phyloP scores from a whole-genome alignment of 768 basidiomycete genomes.

The Tylopilus sp. region DNA sequence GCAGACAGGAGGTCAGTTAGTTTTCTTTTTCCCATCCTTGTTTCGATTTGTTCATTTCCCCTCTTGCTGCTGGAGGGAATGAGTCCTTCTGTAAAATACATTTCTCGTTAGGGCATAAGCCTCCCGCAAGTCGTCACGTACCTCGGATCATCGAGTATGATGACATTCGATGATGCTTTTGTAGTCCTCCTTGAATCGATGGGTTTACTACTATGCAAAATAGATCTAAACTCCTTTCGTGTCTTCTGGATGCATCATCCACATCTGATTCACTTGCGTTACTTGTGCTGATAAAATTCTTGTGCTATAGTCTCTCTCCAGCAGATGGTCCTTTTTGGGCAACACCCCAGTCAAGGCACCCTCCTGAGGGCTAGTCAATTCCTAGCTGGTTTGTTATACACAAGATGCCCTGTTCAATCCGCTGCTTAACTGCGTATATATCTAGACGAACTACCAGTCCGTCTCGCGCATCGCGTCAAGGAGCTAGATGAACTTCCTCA shows the following conservation, averaged over 20 bases:
- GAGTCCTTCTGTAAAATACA: not conserved
- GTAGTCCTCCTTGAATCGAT: not conserved
- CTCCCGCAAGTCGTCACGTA: too few species aligned
- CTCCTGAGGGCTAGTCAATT: constrained; percentile 91
- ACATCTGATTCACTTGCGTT: not conserved
- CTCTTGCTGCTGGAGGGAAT: too few species aligned
- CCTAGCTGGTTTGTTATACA: constrained; percentile 55
- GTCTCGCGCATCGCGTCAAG: constrained; percentile 92
- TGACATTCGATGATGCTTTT: too few species aligned
- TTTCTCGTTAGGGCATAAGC: too few species aligned
- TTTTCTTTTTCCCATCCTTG: not conserved
- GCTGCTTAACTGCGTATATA: not conserved
- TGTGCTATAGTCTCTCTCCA: constrained; percentile 78
- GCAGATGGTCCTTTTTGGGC: constrained; percentile 97
- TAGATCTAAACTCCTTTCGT: not conserved
- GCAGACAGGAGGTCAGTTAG: constrained; percentile 77
- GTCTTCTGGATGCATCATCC: not conserved
- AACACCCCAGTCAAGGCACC: constrained; percentile 93
- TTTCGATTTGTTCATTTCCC: not conserved
- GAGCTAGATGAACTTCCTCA: constrained; percentile 95
- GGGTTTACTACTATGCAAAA: not conserved
- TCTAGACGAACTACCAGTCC: constrained; percentile 88
- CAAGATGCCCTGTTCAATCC: not conserved
- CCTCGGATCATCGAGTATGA: too few species aligned
- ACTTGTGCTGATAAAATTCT: constrained; percentile 6